Base-by-base conservation (phyloP, 177 flowering plant species). In the Tripterygium wilfordii region DNA sequence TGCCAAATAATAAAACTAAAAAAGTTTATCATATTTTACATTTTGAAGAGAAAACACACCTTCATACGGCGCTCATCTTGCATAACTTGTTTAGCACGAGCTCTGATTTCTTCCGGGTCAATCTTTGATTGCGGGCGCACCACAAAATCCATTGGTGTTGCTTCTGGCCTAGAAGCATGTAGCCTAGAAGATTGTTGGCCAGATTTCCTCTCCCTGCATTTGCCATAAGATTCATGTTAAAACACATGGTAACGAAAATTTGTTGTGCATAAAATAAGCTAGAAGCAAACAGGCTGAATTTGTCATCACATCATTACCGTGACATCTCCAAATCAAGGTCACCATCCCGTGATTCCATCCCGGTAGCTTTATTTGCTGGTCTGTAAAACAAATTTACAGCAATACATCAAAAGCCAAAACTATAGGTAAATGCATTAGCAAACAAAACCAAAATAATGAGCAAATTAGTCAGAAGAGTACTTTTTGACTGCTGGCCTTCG, bases 71-170 rank as follows among this genome's bases (percentile, higher is more conserved):
- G 86, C 63, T 82, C 84, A 62, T 88, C 96, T 21, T 76, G 91
- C 10, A 68, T 61, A 24, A 66, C 67, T 66, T 77, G 88, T 66
- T 80, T 88, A 27, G 87, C 83, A 10, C 91, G 78, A 36, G 96
- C 95, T 56, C 94, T 69, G 29, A 88, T 42, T 68, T 74, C 92
- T 29, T 85, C 88, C 0, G 96, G 96, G 60, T 88, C 98, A 62
- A 91, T 60, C 71, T 91, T 91, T 14, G 98, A 92, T 50, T 86
- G 96, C 9, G 98, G 98, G 13, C 98, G 95, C 29, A 92, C 77
- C 18, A 86, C 26, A 60, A 86, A 92, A 69, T 88, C 96, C 80
- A 92, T 45, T 3, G 94, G 76, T 51, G 80, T 68, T 45, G 98
- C 98, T 67, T 88, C 96, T 20, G 98, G 98, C 63, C 90, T 77